Percentiles rank a stretch among this genome's conserved stretches.
Evolutionary conservation across 306 rosid species (phyloP).

Genomic region (Quercus parvula): DNA sequence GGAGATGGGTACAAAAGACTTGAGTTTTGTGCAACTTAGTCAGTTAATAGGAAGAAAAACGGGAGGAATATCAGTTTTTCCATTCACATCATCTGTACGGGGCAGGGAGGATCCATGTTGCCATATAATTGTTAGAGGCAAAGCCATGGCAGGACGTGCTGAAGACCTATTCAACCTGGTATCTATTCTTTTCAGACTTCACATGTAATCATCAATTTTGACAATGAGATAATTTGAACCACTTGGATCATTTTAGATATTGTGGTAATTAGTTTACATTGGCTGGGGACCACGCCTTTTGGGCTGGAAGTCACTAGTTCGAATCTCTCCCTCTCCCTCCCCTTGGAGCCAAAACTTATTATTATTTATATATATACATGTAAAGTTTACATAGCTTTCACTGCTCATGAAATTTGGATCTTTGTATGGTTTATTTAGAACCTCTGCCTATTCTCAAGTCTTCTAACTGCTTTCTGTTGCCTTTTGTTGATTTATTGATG

Average conservation of each 20-base stretch:
- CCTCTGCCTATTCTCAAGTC: not conserved
- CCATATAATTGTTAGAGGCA: slow-evolving; percentile 87
- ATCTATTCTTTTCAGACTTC: slow-evolving; percentile 16
- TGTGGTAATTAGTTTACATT: not conserved
- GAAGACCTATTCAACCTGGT: slow-evolving; percentile 94
- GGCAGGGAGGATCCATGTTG: slow-evolving; percentile 81
- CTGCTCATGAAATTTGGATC: not conserved
- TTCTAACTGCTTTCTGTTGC: not conserved
- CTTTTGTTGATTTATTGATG: too few relatives aligned
- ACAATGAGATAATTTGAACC: not conserved
- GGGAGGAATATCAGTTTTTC: slow-evolving; percentile 98
- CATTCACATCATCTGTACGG: slow-evolving; percentile 76
- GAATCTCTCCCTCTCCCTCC: too few relatives aligned
- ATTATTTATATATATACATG: too few relatives aligned
- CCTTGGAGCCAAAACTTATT: too few relatives aligned
- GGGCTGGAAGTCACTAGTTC: too few relatives aligned
- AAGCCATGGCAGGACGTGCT: slow-evolving; percentile 86
- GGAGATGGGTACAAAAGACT: slow-evolving; percentile 98
- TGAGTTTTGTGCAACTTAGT: slow-evolving; percentile 89
- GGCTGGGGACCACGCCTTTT: too few relatives aligned
- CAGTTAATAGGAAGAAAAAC: slow-evolving; percentile 98
- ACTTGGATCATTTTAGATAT: not conserved
- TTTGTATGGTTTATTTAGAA: not conserved
- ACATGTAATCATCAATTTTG: not conserved
- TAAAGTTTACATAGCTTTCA: not conserved